These are phyloP conservation scores for Picocystis sp. DNA, from an alignment of 163 green algal species.

Conservation along the genomic window DNA sequence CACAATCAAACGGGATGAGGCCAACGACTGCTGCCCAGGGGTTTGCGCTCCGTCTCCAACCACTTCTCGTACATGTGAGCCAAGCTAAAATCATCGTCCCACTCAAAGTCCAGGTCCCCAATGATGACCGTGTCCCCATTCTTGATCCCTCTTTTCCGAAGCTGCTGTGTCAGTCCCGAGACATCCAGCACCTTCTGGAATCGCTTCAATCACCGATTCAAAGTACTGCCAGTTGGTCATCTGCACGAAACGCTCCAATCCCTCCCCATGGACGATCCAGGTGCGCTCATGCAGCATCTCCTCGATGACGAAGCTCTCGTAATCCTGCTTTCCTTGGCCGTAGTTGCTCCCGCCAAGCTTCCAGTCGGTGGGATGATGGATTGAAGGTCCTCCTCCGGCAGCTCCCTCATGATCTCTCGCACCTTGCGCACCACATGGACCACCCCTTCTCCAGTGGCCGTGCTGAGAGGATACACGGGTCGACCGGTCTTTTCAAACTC, in stretches of 20 bases:
- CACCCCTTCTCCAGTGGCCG: conserved; percentile 52
- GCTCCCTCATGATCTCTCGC: conserved; percentile 33
- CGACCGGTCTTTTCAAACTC: conserved; percentile 9
- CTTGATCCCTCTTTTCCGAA: conserved; percentile 11
- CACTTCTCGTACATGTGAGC: conserved; percentile 2
- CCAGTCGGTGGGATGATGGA: conserved; percentile 7
- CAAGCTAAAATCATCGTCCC: conserved; percentile 13
- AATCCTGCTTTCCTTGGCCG: background rate
- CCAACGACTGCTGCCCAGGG: too few relatives aligned
- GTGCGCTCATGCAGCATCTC: conserved; percentile 4
- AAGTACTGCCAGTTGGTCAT: conserved; percentile 92
- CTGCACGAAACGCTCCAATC: conserved; percentile 59
- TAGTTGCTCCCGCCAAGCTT: conserved; percentile 8
- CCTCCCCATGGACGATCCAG: conserved; percentile 22
- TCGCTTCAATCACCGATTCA: conserved; percentile 59
- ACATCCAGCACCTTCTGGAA: conserved; percentile 73
- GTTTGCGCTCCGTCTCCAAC: background rate
- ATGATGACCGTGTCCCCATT: conserved; percentile 68
- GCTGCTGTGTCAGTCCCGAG: conserved; percentile 8
- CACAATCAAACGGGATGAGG: too few relatives aligned
- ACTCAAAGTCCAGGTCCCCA: conserved; percentile 59
- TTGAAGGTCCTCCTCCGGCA: conserved; percentile 28
- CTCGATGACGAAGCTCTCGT: conserved; percentile 47
- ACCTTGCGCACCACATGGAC: conserved; percentile 22
- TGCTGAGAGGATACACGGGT: conserved; percentile 38